phyloP scores from a whole-genome alignment of 495 filamentous ascomycete genomes.

The Hypoxylon subgilvum region DNA sequence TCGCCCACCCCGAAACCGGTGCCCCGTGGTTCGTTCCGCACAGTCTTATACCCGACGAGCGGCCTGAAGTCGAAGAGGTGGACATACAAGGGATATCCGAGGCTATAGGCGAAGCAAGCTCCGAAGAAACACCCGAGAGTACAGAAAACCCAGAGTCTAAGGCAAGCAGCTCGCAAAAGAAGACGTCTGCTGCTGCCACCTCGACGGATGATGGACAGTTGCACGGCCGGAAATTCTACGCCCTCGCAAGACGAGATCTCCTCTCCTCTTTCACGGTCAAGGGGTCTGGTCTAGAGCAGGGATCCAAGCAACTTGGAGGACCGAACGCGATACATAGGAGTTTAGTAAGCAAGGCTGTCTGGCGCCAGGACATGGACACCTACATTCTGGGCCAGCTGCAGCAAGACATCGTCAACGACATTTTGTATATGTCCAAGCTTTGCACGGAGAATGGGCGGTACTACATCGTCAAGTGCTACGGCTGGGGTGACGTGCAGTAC shows the following conservation, averaged over 20 bases:
- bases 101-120: neutral
- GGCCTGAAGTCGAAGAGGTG: slow-evolving; percentile 7
- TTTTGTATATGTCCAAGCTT: slow-evolving; percentile 41
- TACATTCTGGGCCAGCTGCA: slow-evolving; percentile 63
- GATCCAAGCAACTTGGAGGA: slow-evolving; percentile 4
- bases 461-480: slow-evolving; percentile 45
- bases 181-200: neutral
- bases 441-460: slow-evolving; percentile 31
- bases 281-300: neutral
- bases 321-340: neutral
- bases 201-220: neutral
- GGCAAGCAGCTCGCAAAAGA: neutral
- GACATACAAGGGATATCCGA: neutral
- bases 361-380: slow-evolving; percentile 72
- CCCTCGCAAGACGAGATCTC: slow-evolving; percentile 35
- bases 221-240: slow-evolving; percentile 16
- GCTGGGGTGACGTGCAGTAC: slow-evolving; percentile 44
- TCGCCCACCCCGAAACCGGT: slow-evolving; percentile 61
- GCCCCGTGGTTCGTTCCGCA: slow-evolving; percentile 66
- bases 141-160: slow-evolving; percentile 11
- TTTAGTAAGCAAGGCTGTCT: slow-evolving; percentile 45
- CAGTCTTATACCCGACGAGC: slow-evolving; percentile 47
- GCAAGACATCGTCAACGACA: slow-evolving; percentile 49
- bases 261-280: slow-evolving; percentile 12
- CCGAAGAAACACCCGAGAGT: neutral